A percentile compares a stretch with the other conserved stretches of the same genome.
These are phyloP conservation scores for Gloeopeniophorella convolvens DNA, from an alignment of 768 basidiomycete species.

Conservation along the genomic window DNA sequence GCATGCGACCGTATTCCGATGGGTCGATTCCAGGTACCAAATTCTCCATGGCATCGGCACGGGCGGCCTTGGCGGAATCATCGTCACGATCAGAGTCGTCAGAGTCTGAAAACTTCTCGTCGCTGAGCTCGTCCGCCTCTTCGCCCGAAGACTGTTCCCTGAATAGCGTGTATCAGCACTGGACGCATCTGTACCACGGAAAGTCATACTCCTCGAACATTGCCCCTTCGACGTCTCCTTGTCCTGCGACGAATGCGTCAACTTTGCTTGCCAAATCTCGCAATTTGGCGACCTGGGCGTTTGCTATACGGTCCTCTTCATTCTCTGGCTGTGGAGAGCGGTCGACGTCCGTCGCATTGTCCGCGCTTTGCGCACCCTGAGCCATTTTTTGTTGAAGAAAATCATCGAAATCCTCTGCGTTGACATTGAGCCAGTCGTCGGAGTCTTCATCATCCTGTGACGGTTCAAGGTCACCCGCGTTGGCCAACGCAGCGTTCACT, in stretches of 20 bases:
- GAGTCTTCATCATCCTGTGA: conserved; percentile 50
- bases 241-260: conserved; percentile 81
- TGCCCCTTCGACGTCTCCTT: conserved; percentile 87
- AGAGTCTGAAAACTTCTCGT: conserved; percentile 37
- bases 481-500: conserved; percentile 58
- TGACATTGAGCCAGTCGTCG: conserved; percentile 84
- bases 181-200: not conserved
- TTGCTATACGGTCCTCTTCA: conserved; percentile 46
- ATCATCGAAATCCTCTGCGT: conserved; percentile 68
- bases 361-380: conserved; percentile 17
- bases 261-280: conserved; percentile 79
- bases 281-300: conserved; percentile 63
- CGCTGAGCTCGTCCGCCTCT: conserved; percentile 44
- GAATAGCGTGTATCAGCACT: not conserved
- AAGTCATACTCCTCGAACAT: conserved; percentile 76
- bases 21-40: conserved; percentile 77
- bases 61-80: conserved; percentile 31
- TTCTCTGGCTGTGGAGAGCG: conserved; percentile 23
- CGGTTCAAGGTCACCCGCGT: conserved; percentile 28
- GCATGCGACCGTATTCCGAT: conserved; percentile 87
- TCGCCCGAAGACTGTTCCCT: conserved; percentile 41
- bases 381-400: conserved; percentile 45
- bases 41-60: conserved; percentile 64
- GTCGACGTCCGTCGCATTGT: conserved; percentile 49
- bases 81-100: conserved; percentile 21